Evolutionary conservation across 257 asterid genomes (phyloP).

Genomic region (Solanum sejunctum): DNA sequence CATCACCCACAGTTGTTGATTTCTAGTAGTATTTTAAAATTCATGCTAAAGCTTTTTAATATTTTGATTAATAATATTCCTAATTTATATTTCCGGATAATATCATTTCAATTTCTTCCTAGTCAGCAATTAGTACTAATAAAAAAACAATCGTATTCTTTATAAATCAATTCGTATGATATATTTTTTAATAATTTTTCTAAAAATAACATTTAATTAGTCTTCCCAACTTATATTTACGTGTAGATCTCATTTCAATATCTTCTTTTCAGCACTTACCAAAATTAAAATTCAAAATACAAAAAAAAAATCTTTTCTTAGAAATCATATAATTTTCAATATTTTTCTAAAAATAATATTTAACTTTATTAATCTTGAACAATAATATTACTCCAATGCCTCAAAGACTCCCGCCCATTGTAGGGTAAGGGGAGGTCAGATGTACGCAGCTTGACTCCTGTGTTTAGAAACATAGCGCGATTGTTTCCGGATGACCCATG

Average conservation of each 20-base stretch:
- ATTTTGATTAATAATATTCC: neutral
- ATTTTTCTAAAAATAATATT: neutral
- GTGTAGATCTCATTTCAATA: neutral
- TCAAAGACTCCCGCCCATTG: too few relatives aligned
- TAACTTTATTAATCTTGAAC: neutral
- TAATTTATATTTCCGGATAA: neutral
- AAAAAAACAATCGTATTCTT: neutral
- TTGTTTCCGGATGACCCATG: too few relatives aligned
- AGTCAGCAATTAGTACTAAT: neutral
- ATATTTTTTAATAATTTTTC: neutral
- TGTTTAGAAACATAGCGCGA: too few relatives aligned
- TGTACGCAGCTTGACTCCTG: too few relatives aligned
- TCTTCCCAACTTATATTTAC: neutral
- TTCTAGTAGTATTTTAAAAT: neutral
- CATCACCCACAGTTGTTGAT: neutral
- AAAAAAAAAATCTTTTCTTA: neutral
- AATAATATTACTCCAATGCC: too few relatives aligned
- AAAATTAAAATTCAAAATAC: neutral
- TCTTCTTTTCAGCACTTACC: neutral
- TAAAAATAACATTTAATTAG: neutral
- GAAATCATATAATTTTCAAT: neutral
- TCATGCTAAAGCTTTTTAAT: too few relatives aligned
- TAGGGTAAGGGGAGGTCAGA: too few relatives aligned
- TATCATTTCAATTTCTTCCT: neutral
- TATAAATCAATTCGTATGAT: neutral